Evolutionary conservation across 225 moss, liverwort and hornwort genomes (phyloP), one percentile per base, ranked within the genome.

Genomic region (Ulota crispa): DNA sequence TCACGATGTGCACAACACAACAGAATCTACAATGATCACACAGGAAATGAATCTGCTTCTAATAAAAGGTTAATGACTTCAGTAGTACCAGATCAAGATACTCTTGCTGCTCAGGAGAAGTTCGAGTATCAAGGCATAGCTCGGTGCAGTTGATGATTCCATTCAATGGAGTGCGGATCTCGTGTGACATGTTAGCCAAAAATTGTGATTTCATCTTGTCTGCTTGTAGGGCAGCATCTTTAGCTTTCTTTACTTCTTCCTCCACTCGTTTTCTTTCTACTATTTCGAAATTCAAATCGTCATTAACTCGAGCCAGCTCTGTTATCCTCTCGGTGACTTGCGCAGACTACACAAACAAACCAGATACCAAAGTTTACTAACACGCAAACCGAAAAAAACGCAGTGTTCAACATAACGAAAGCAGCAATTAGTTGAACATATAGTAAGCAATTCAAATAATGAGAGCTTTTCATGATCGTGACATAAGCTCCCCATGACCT

Each of bases 121-220:
- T 91, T 76, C 87, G 83, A 68, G 91, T 91, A 57, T 91, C 91
- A 9, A 91, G 78, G 85, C 91, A 91, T 50, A 91, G 64, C 79
- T 91, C 91, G 13, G 91, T 91, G 83, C 91, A 91, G 67, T 91
- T 91, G 66, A 91, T 91, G 69, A 91, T 91, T 81, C 91, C 91
- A 84, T 91, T 91, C 81, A 91, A 73, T 11, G 91, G 91, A 63
- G 91, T 91, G 68, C 91, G 85, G 79, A 91, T 91, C 82, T 91
- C 91, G 47, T 91, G 91, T 8, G 91, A 91, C 91, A 91, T 89
- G 37, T 91, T 91, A 61, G 91, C 91, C 85, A 91, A 68, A 81
- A 91, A 91, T 53, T 91, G 89, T 50, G 91, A 89, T 69, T 91
- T 91, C 89, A 89, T 87, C 70, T 87, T 91, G 59, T 91, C 91